phyloP scores from a whole-genome alignment of 305 asterid genomes.

The Fraxinus latifolia region DNA sequence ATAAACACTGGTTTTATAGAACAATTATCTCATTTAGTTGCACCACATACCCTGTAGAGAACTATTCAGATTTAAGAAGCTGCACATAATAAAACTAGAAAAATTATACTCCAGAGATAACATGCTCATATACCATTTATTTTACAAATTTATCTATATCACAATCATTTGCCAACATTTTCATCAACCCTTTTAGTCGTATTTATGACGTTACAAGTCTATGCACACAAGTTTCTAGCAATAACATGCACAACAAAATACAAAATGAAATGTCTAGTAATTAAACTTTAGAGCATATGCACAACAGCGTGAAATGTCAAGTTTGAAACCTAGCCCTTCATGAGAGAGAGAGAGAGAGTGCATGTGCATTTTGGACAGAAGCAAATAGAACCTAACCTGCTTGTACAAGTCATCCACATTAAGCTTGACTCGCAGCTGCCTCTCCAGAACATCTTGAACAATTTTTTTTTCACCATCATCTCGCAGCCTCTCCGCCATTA shows the following conservation, averaged over 20 bases:
- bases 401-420: conserved; percentile 56
- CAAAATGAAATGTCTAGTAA: neutral
- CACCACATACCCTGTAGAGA: neutral
- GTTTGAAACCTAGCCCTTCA: neutral
- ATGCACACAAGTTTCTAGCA: neutral
- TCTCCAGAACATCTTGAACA: conserved; percentile 74
- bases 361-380: conserved; percentile 6
- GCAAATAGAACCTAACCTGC: conserved; percentile 73
- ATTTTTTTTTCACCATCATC: conserved; percentile 67
- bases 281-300: neutral
- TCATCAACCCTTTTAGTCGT: neutral
- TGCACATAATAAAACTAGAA: neutral
- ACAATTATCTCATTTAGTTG: neutral
- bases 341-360: neutral
- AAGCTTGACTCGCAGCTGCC: conserved; percentile 49
- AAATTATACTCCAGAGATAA: neutral
- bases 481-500: conserved; percentile 92
- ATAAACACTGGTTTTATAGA: neutral
- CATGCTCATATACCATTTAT: neutral
- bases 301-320: neutral
- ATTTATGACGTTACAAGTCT: neutral
- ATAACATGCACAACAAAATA: neutral
- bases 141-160: neutral
- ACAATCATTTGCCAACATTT: neutral
- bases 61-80: neutral